phyloP scores from a whole-genome alignment of 306 rosid species.

The Cyclanthera cordifolia region DNA sequence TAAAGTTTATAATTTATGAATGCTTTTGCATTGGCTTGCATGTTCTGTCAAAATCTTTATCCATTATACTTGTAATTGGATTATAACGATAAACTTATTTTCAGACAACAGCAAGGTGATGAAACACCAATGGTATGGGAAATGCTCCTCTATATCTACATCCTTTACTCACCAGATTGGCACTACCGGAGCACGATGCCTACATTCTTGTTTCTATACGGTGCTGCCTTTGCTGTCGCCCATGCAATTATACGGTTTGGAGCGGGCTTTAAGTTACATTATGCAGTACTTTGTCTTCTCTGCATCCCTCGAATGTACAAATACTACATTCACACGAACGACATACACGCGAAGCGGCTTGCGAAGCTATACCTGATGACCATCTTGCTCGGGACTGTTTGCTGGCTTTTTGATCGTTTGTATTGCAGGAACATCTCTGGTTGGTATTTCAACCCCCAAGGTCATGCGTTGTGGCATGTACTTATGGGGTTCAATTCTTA shows the following conservation, averaged over 20 bases:
- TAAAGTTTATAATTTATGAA: too few relatives aligned
- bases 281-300: conserved; percentile 51
- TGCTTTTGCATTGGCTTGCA: not conserved
- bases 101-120: conserved; percentile 80
- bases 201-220: conserved; percentile 58
- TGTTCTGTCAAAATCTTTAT: not conserved
- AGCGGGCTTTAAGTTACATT: conserved; percentile 64
- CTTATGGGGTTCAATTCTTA: conserved; percentile 63
- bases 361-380: conserved; percentile 50
- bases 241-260: conserved; percentile 46
- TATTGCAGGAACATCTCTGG: conserved; percentile 52
- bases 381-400: conserved; percentile 38
- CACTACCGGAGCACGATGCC: conserved; percentile 84
- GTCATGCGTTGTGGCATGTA: conserved; percentile 78
- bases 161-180: conserved; percentile 87
- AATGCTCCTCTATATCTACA: conserved; percentile 69
- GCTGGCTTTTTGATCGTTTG: conserved; percentile 49
- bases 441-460: conserved; percentile 60
- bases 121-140: conserved; percentile 97
- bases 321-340: conserved; percentile 59
- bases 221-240: conserved; percentile 38
- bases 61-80: not conserved
- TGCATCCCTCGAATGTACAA: conserved; percentile 93
- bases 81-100: conserved; percentile 2
- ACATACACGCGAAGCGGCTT: conserved; percentile 45